A percentile compares a stretch with the other conserved stretches of the same genome.
Conservation (phyloP, 2,329 filamentous ascomycete genomes). For the Penicillium sumatraense region DNA sequence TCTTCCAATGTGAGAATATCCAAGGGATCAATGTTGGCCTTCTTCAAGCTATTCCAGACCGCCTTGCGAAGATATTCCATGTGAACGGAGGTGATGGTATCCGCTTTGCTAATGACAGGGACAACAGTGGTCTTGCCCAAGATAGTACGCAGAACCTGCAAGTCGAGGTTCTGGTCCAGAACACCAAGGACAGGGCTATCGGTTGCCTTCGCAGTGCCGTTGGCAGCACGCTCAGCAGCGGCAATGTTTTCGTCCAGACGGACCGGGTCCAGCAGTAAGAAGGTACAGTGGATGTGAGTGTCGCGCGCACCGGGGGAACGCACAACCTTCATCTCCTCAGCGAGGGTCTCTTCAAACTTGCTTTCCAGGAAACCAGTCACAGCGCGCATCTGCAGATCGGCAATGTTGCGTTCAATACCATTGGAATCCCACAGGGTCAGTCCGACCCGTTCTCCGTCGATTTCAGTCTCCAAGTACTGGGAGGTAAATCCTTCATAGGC, state of each 20-base stretch:
- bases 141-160: constrained; percentile 85
- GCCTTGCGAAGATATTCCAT: constrained; percentile 91
- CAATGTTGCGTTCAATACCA: constrained; percentile 90
- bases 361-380: constrained; percentile 92
- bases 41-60: constrained; percentile 86
- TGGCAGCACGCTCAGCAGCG: constrained; percentile 62
- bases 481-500: constrained; percentile 73
- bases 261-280: constrained; percentile 85
- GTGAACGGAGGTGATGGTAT: constrained; percentile 93
- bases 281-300: constrained; percentile 95
- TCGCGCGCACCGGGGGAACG: constrained; percentile 91
- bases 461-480: constrained; percentile 91
- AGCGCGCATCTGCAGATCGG: constrained; percentile 90
- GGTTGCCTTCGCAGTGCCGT: constrained; percentile 55
- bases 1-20: constrained; percentile 84
- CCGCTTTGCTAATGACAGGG: constrained; percentile 93
- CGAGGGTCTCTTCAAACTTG: constrained; percentile 98
- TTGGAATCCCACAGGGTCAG: constrained; percentile 96
- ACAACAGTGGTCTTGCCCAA: constrained; percentile 95
- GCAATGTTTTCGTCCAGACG: constrained; percentile 83
- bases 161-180: constrained; percentile 84
- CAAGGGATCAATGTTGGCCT: constrained; percentile 83
- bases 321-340: constrained; percentile 96
- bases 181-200: constrained; percentile 61
- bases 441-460: constrained; percentile 88